Evolutionary conservation across 2,329 filamentous ascomycete species (phyloP), one percentile per base, ranked within the genome.

Genomic region (Fusarium tupiense): DNA sequence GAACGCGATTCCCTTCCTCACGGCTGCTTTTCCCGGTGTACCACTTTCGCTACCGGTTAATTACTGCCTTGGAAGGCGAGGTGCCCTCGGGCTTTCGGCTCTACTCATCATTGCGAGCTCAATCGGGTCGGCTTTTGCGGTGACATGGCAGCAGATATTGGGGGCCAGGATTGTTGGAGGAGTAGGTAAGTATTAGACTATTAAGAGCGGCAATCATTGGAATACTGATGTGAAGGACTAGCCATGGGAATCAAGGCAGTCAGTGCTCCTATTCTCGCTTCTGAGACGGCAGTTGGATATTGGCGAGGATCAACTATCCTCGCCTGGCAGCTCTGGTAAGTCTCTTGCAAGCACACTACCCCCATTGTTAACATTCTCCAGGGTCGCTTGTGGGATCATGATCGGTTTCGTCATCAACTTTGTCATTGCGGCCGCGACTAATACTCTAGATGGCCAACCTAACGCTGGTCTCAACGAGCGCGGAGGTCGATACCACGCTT

Each of bases 211-310:
- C 20, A n/a, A 29, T 14, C 20, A 56, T 56, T 56, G 10, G 4
- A n/a, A 56, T 31, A n/a, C 44, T 64, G 33, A 57, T 22, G 24
- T 56, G 5, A 12, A n/a, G 5, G 3, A 16, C 31, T 52, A 76
- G 85, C 84, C 2, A 87, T 87, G 85, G 85, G 85, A 0, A 81
- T 87, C 33, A 87, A 87, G 68, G 85, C 86, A 2, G 85, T 86
- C 41, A 87, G 84, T 43, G 85, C 85, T 0, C 84, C 85, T 2
- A 85, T 87, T 22, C 79, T 87, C 6, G 85, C 85, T 6, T 84
- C 84, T 13, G 86, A 87, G 73, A 86, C 84, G 0, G 84, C 85
- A 0, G 81, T 86, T 20, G 84, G 84, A 0, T 86, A 84, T 69
- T 87, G 85, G 85, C 80, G 85, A 75, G 86, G 85, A 4, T 85